Conservation (phyloP, 1,139 yeast species). For the Geotrichum australiense region DNA sequence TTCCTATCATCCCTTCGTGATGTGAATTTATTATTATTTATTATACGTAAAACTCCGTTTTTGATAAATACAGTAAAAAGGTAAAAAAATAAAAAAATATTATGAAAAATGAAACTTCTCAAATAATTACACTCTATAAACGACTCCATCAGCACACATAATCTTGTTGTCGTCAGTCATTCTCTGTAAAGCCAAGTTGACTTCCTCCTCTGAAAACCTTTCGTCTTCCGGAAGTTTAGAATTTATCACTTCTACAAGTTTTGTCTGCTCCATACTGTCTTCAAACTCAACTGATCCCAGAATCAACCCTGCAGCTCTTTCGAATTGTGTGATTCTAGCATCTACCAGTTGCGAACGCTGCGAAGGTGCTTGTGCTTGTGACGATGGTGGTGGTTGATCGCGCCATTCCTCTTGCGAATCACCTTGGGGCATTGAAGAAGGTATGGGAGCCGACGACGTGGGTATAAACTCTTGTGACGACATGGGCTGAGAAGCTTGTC, state of each 20-base stretch:
- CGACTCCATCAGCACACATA: slow-evolving; percentile 26
- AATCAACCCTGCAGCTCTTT: slow-evolving; percentile 32
- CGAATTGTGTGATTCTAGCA: slow-evolving; percentile 30
- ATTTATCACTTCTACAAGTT: slow-evolving; percentile 25
- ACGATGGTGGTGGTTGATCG: slow-evolving; percentile 17
- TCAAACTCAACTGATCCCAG: slow-evolving; percentile 29
- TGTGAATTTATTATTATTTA: too few species aligned
- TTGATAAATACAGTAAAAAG: neutral
- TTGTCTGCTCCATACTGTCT: slow-evolving; percentile 27
- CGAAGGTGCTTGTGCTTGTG: slow-evolving; percentile 10
- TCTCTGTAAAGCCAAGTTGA: slow-evolving; percentile 32
- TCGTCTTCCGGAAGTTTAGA: slow-evolving; percentile 33
- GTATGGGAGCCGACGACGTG: slow-evolving; percentile 17
- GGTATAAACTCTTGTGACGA: slow-evolving; percentile 14
- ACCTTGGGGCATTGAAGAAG: slow-evolving; percentile 18
- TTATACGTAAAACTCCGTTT: neutral
- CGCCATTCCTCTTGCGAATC: slow-evolving; percentile 28
- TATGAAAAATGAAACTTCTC: neutral
- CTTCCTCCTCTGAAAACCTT: slow-evolving; percentile 32
- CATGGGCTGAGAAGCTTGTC: slow-evolving; percentile 5
- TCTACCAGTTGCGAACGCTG: slow-evolving; percentile 29
- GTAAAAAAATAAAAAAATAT: neutral
- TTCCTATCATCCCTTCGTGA: too few species aligned
- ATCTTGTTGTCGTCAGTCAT: slow-evolving; percentile 36
- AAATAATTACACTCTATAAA: slow-evolving; percentile 22